Conservation (phyloP, 2,329 filamentous ascomycete genomes). For the Fusarium pseudoanthophilum region DNA sequence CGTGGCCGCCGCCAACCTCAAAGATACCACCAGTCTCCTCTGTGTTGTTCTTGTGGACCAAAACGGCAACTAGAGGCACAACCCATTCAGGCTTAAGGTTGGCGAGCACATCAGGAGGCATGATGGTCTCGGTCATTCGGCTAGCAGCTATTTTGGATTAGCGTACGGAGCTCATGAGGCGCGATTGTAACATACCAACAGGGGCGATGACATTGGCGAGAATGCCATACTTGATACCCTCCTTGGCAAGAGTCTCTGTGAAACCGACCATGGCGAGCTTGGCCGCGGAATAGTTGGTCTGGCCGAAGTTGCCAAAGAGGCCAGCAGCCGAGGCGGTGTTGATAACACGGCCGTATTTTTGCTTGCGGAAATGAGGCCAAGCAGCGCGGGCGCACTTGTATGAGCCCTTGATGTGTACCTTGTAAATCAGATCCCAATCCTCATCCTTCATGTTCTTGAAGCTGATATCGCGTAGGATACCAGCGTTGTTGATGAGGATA, state of each 20-base stretch:
- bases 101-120: conserved; percentile 92
- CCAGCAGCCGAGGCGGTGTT: conserved; percentile 97
- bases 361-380: conserved; percentile 98
- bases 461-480: conserved; percentile 92
- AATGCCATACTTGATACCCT: conserved; percentile 98
- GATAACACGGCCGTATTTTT: conserved; percentile 97
- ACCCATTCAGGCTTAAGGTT: conserved; percentile 93
- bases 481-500: conserved; percentile 96
- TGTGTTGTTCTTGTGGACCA: conserved; percentile 87
- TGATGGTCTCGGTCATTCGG: conserved; percentile 94
- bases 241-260: conserved; percentile 97
- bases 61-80: conserved; percentile 87
- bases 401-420: conserved; percentile 90
- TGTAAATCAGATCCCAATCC: conserved; percentile 96
- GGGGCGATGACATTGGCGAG: conserved; percentile 94
- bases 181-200: conserved; percentile 61
- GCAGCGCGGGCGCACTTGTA: conserved; percentile 96
- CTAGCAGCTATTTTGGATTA: conserved; percentile 72
- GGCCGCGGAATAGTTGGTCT: conserved; percentile 96
- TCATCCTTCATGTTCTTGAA: conserved; percentile 99
- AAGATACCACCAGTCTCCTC: conserved; percentile 89
- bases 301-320: conserved; percentile 94
- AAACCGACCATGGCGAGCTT: conserved; percentile 97
- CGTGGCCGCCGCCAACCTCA: conserved; percentile 91
- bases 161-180: background rate